A percentile compares a stretch with the other conserved stretches of the same genome.
Conservation (phyloP, 2,329 filamentous ascomycete species). For the Diaporthe eres region DNA sequence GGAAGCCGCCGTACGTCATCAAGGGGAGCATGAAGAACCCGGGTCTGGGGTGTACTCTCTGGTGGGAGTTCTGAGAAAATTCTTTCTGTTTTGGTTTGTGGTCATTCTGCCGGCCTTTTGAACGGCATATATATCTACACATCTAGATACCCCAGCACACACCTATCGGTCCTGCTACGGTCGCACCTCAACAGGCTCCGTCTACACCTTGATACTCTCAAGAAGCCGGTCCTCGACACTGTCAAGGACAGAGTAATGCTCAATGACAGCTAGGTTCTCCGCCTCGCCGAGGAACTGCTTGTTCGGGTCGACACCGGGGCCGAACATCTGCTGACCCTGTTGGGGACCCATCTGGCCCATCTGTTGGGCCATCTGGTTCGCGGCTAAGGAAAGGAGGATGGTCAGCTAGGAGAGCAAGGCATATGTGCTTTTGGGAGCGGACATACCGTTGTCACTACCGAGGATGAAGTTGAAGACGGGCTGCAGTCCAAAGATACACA, state of each 20-base stretch:
- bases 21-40: conserved; percentile 75
- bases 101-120: not conserved
- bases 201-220: conserved; percentile 59
- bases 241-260: conserved; percentile 92
- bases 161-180: not conserved
- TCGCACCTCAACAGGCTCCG: not conserved
- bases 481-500: conserved; percentile 96
- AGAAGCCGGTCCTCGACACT: conserved; percentile 89
- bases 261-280: conserved; percentile 95
- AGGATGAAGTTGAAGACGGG: conserved; percentile 98
- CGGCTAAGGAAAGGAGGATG: conserved; percentile 69
- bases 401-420: conserved; percentile 41
- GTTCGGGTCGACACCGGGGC: conserved; percentile 92
- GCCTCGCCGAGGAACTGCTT: conserved; percentile 94
- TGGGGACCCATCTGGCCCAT: conserved; percentile 85
- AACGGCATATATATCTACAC: conserved; percentile 17
- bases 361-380: conserved; percentile 92
- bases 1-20: conserved; percentile 79
- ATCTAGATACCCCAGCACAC: conserved; percentile 25
- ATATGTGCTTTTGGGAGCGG: not conserved
- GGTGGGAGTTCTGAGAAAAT: conserved; percentile 66
- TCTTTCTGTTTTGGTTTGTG: conserved; percentile 28
- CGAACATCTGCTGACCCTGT: conserved; percentile 79
- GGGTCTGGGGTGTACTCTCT: conserved; percentile 73
- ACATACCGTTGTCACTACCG: conserved; percentile 92